These are phyloP conservation scores for Gelatoporia subvermispora DNA, from an alignment of 768 basidiomycete genomes.

Conservation along the genomic window DNA sequence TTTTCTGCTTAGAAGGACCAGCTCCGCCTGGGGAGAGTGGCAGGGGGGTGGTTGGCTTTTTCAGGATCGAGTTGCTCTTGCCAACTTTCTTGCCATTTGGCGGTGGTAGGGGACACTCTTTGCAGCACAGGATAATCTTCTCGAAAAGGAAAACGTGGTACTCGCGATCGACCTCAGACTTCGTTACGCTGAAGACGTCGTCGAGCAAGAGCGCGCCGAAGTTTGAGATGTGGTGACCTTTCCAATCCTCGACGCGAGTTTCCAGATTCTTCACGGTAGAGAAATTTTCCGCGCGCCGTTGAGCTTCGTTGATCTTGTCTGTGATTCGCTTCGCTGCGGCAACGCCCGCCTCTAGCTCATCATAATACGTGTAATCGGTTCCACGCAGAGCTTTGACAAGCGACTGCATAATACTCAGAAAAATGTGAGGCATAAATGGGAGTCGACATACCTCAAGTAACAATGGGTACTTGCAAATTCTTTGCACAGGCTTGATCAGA, in stretches of 20 bases:
- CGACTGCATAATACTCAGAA: constrained; percentile 39
- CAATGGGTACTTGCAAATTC: constrained; percentile 97
- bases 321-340: constrained; percentile 90
- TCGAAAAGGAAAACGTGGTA: constrained; percentile 99
- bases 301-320: constrained; percentile 92
- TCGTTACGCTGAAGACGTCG: constrained; percentile 93
- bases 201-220: constrained; percentile 94
- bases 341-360: constrained; percentile 80
- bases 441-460: constrained; percentile 72
- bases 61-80: constrained; percentile 86
- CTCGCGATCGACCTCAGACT: constrained; percentile 93
- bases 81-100: constrained; percentile 61
- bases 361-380: constrained; percentile 61
- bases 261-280: constrained; percentile 85
- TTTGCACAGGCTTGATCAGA: constrained; percentile 97
- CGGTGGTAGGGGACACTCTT: constrained; percentile 67
- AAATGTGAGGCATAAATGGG: constrained; percentile 9
- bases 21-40: constrained; percentile 43
- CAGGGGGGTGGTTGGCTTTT: constrained; percentile 64
- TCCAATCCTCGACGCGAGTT: constrained; percentile 94
- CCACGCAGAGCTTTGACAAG: constrained; percentile 67
- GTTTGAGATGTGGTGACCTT: constrained; percentile 91
- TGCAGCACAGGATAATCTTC: constrained; percentile 98
- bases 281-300: constrained; percentile 86
- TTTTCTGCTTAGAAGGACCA: constrained; percentile 63